Conservation (phyloP, 2,329 filamentous ascomycete species). For the Diaporthe citrichinensis region DNA sequence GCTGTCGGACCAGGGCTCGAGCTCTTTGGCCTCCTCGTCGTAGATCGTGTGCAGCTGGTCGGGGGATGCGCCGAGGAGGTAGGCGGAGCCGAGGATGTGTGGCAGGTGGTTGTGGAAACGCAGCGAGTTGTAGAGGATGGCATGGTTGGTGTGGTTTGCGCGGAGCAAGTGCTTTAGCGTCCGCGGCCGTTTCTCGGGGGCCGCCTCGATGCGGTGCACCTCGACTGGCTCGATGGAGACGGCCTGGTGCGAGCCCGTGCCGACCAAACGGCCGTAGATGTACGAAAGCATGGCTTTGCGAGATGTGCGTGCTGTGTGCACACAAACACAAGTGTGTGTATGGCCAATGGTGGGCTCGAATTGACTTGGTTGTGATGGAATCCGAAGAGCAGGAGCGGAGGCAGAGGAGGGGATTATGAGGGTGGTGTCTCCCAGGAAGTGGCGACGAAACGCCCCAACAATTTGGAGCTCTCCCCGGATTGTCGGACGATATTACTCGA, state of each 20-base stretch:
- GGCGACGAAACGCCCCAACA: slow-evolving; percentile 25
- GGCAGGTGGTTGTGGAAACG: slow-evolving; percentile 87
- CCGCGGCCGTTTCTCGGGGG: slow-evolving; percentile 82
- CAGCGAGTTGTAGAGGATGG: slow-evolving; percentile 82
- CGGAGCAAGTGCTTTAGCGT: slow-evolving; percentile 92
- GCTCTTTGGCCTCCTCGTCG: slow-evolving; percentile 77
- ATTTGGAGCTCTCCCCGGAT: slow-evolving; percentile 31
- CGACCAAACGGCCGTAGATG: slow-evolving; percentile 50
- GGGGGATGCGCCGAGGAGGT: slow-evolving; percentile 82
- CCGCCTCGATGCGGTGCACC: slow-evolving; percentile 84
- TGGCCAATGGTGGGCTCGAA: not conserved
- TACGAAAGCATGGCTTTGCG: slow-evolving; percentile 48
- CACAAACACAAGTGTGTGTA: not conserved
- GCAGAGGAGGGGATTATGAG: not conserved
- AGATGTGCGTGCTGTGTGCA: slow-evolving; percentile 12
- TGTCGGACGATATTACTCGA: slow-evolving; percentile 10
- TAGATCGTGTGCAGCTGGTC: slow-evolving; percentile 85
- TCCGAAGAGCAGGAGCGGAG: too few relatives aligned
- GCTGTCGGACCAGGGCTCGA: slow-evolving; percentile 87
- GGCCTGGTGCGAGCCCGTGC: slow-evolving; percentile 47
- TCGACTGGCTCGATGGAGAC: slow-evolving; percentile 77
- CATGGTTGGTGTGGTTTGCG: slow-evolving; percentile 92
- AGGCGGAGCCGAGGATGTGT: slow-evolving; percentile 87
- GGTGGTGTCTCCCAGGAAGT: not conserved
- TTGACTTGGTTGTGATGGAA: not conserved